Evolutionary conservation across 176 grass and related monocot species (phyloP).

Genomic region (Eragrostis curvula): DNA sequence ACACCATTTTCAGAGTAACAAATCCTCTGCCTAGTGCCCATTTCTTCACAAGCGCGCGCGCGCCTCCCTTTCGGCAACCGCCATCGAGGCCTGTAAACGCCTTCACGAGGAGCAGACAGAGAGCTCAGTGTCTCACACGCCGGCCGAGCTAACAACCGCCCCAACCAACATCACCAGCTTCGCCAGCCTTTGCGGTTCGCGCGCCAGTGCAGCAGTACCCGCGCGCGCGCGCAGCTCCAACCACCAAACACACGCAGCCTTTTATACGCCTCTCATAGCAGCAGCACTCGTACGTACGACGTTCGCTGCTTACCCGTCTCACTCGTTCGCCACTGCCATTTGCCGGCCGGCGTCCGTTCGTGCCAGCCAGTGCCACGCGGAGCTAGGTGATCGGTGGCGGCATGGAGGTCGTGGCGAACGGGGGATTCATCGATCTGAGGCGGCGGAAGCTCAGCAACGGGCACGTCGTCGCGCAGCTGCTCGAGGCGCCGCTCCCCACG

Average conservation of each 20-base stretch:
- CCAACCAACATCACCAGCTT: slow-evolving; percentile 32
- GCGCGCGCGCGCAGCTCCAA: slow-evolving; percentile 30
- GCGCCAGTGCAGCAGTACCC: slow-evolving; percentile 7
- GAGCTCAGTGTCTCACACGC: neutral
- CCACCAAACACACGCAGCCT: slow-evolving; percentile 29
- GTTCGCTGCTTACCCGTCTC: neutral
- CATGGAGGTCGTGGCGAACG: neutral
- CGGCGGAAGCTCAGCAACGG: slow-evolving; percentile 37
- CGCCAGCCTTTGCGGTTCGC: slow-evolving; percentile 39
- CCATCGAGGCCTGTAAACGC: slow-evolving; percentile 61
- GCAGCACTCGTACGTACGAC: neutral
- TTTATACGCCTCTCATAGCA: slow-evolving; percentile 46
- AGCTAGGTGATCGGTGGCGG: too few species aligned
- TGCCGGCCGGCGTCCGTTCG: too few species aligned
- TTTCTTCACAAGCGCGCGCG: neutral
- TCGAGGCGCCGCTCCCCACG: slow-evolving; percentile 78
- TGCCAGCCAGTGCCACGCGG: neutral
- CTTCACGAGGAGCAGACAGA: slow-evolving; percentile 59
- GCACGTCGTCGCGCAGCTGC: slow-evolving; percentile 54
- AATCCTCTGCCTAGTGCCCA: neutral
- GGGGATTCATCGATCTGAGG: neutral
- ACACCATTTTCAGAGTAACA: neutral
- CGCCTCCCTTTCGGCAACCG: slow-evolving; percentile 49
- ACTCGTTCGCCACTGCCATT: neutral
- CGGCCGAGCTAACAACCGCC: slow-evolving; percentile 34